Evolutionary conservation across 164 flowering plant genomes (phyloP), one percentile per base, ranked within the genome.

Genomic region (Berberis thunbergii): DNA sequence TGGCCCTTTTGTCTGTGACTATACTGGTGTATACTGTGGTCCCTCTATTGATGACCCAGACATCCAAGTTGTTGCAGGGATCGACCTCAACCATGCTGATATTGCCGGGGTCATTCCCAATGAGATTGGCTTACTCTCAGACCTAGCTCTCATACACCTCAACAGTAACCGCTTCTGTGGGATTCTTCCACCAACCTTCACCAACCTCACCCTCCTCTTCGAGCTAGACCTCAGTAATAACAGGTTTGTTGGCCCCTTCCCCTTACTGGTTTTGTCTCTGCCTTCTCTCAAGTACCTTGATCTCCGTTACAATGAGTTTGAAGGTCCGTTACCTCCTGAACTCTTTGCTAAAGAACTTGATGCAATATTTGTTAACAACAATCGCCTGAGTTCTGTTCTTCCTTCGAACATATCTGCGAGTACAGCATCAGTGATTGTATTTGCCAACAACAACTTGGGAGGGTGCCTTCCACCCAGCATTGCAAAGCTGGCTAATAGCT

Each of bases 221-320:
- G 96, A 89, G 80, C 81, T 89, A 50, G 96, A 89, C 67, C 76
- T 89, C 54, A 89, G 96, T 65, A 87, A 83, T 72, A 89, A 89
- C 80, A 61, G 89, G 57, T 86, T 87, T 40, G 86, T 78, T 0
- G 95, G 95, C 7, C 79, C 68, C 42, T 90, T 90, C 45, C 97
- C 97, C 2, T 41, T 54, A 0, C 83, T 80, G 7, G 83, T 86
- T 12, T 86, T 90, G 59, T 76, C 74, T 41, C 81, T 88, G 3
- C 89, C 90, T 41, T 50, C 78, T 1, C 81, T 90, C 5, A 65
- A 63, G 2, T 90, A 38, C 60, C 88, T 90, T 43, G 97, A 90
- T 67, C 62, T 90, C 65, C 86, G 97, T 1, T 90, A 38, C 80
- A 90, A 90, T 43, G 87, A 86, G 54, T 90, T 90, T 41, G 90